Percentiles rank a stretch among this genome's conserved stretches.
These are phyloP conservation scores for Diaporthe sp. DNA, from an alignment of 2,329 filamentous ascomycete species.

Conservation along the genomic window DNA sequence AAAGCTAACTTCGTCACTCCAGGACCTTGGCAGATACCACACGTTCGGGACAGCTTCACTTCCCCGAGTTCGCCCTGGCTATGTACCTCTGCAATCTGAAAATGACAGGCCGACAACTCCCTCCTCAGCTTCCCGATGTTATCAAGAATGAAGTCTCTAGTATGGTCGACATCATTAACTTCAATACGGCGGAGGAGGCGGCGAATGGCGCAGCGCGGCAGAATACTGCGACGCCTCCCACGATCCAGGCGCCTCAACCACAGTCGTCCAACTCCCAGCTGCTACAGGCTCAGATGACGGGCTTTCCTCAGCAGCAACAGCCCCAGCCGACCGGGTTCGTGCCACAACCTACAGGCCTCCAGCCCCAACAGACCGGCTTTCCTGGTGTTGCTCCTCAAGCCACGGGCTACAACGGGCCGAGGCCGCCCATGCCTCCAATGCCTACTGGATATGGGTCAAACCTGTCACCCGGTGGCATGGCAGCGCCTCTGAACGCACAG, in stretches of 20 bases:
- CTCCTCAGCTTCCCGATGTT: conserved; percentile 80
- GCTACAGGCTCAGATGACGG: conserved; percentile 76
- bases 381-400: conserved; percentile 79
- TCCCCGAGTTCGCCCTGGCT: conserved; percentile 95
- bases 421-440: conserved; percentile 88
- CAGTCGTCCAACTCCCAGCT: conserved; percentile 79
- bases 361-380: conserved; percentile 79
- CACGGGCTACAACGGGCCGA: conserved; percentile 84
- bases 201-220: conserved; percentile 61
- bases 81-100: conserved; percentile 99
- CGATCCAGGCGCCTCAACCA: conserved; percentile 78
- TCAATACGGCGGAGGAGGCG: conserved; percentile 84
- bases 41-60: conserved; percentile 94
- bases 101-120: conserved; percentile 87
- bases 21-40: conserved; percentile 96
- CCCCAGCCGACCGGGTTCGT: conserved; percentile 68
- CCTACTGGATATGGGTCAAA: conserved; percentile 68
- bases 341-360: conserved; percentile 66
- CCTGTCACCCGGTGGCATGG: conserved; percentile 71
- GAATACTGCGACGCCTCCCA: conserved; percentile 62
- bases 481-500: conserved; percentile 84
- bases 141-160: conserved; percentile 98
- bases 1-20: conserved; percentile 30
- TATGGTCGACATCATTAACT: conserved; percentile 99
- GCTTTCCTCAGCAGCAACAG: conserved; percentile 73